Conservation (phyloP, 352 stramenopile species). For the Phytophthora lateralis region DNA sequence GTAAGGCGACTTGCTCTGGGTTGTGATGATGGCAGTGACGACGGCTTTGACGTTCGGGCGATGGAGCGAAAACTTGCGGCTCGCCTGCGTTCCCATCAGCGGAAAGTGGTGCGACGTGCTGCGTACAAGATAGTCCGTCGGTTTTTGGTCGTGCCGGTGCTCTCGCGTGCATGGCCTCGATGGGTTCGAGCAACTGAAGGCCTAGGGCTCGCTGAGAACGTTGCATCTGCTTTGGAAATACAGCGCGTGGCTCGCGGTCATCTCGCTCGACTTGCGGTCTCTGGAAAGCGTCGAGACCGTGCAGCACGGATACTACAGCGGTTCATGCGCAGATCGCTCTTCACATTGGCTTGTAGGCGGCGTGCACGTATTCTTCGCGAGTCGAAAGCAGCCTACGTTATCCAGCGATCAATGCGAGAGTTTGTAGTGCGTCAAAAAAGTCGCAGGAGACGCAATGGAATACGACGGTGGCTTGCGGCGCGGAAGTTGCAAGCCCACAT, state of each 20-base stretch:
- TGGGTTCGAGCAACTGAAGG: slow-evolving; percentile 30
- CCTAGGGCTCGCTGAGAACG: slow-evolving; percentile 25
- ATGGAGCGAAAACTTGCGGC: slow-evolving; percentile 54
- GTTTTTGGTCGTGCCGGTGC: slow-evolving; percentile 40
- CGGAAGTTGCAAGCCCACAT: slow-evolving; percentile 49
- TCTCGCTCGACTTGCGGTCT: slow-evolving; percentile 13
- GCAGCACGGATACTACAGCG: slow-evolving; percentile 35
- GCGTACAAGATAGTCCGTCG: slow-evolving; percentile 45
- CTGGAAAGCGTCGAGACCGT: slow-evolving; percentile 27
- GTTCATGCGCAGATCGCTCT: slow-evolving; percentile 40
- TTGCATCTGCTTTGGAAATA: slow-evolving; percentile 42
- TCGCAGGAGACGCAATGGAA: slow-evolving; percentile 20
- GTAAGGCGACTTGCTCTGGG: slow-evolving; percentile 6
- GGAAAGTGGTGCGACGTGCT: slow-evolving; percentile 31
- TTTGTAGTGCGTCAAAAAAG: slow-evolving; percentile 36
- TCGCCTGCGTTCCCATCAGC: slow-evolving; percentile 45
- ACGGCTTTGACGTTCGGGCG: slow-evolving; percentile 54
- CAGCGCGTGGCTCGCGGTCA: slow-evolving; percentile 46
- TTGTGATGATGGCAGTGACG: slow-evolving; percentile 5
- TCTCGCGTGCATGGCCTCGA: slow-evolving; percentile 39
- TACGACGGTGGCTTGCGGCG: slow-evolving; percentile 46
- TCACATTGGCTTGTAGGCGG: slow-evolving; percentile 21
- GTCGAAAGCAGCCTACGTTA: slow-evolving; percentile 19
- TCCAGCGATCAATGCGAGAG: slow-evolving; percentile 41
- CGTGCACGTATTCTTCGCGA: slow-evolving; percentile 19